Evolutionary conservation across 441 rosid genomes (phyloP), one percentile per base, ranked within the genome.

Genomic region (Lepidium campestre): DNA sequence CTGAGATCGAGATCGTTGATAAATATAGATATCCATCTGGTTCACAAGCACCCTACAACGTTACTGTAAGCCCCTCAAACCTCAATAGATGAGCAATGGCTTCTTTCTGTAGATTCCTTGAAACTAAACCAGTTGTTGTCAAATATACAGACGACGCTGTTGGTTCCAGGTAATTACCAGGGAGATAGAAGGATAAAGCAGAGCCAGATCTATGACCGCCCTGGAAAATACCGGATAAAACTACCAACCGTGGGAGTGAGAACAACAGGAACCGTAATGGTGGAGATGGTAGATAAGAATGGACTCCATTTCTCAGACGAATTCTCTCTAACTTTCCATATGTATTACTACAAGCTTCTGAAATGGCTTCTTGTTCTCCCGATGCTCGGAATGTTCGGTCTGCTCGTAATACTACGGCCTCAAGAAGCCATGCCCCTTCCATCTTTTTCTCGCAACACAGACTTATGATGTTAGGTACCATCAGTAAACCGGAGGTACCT

Each of bases 311-410:
- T 92, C 93, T 85, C 97, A 23, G 99, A 95, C 37, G 97, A 92
- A 37, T 95, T 95, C 84, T 88, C 98, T 35, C 80, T 95, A 27
- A 95, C 99, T 18, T 95, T 95, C 85, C 99, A 95, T 65, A 88
- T 92, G 98, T 78, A 92, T 77, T 95, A 91, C 79, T 90, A 95
- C 76, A 95, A 85, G 80, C 86, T 95, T 54, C 92, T 92, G 32
- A 95, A 95, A 79, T 95, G 99, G 98, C 93, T 92, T 40, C 88
- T 95, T 18, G 93, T 92, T 62, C 87, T 92, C 54, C 99, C 99
- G 15, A 95, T 92, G 98, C 92, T 95, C 10, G 98, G 95, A 14
- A 90, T 95, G 99, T 88, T 95, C 37, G 86, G 82, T 47, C 81
- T 92, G 49, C 92, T 95, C 10, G 90, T 86, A 74, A 83, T 95